Evolutionary conservation across 1,284 basidiomycete species (phyloP), one percentile per base, ranked within the genome.

Genomic region (Trametes hirsuta): DNA sequence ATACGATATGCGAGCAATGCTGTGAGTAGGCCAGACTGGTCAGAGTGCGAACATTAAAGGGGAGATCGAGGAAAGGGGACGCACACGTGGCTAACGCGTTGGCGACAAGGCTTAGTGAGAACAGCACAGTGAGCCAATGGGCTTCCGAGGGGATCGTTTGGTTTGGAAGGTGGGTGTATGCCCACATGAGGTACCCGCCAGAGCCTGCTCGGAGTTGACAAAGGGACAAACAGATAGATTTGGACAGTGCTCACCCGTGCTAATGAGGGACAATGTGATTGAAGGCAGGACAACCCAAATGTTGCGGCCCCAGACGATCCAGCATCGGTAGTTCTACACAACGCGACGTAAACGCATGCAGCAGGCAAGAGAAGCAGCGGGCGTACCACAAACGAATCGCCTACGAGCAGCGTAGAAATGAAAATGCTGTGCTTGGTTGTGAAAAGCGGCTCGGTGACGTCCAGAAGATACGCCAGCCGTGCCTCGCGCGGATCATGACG

Each of bases 291-390:
- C 50, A 30, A 68, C 25, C 45, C 55, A 64, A 21, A 59, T 12
- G n/a, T 47, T 61, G 14, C 52, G 59, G 14, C 62, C 63, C 65
- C 67, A 68, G 1, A 67, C 61, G 34, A 68, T 55, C 61, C 58
- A 68, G 44, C 63, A 64, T 6, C 67, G 61, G 45, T 67, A 68
- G 15, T 46, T 63, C 67, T 68, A 22, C 3, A 4, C 2, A 24
- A 39, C n/a, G 30, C 30, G 30, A 30, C 30, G 1, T 30, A 30
- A 30, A 18, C 4, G n/a, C 21, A 47, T 25, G 22, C 5, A 4
- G 4, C 3, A 37, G 4, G 22, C 6, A 9, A 35, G 14, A 37
- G 34, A 34, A 6, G 8, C 6, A 10, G 6, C 2, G 30, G 30
- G 59, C 63, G 15, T 14, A 64, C 66, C 54, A 67, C 66, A 34